Evolutionary conservation across 257 asterid genomes (phyloP), one percentile per base, ranked within the genome.

Genomic region (Vinca minor): DNA sequence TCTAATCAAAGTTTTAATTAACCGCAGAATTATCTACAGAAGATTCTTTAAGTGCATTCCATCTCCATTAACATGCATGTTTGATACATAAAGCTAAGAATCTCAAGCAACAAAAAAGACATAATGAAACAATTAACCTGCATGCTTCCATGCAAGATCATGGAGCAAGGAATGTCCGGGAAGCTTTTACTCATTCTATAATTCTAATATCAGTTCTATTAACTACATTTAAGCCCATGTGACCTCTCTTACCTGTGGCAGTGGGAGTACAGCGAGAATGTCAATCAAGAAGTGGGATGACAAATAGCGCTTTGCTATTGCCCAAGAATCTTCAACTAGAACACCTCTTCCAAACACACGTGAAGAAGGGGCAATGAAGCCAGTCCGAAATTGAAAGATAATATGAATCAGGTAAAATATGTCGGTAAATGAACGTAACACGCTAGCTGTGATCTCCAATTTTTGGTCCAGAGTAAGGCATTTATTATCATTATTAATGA

Each of bases 271-370:
- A 2, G 99, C 97, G 60, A 93, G 99, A 75, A 89, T 71, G 72
- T 93, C 99, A 55, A 93, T 83, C 62, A 82, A 73, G 75, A 93
- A 93, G 82, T 87, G 76, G 13, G 95, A 85, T 28, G 97, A 73
- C 73, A 93, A 76, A 78, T 93, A 93, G 83, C 94, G 82, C 84
- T 85, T 89, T 55, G 99, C 97, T 57, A 93, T 89, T 78, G 78
- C 91, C 95, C 97, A 83, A 4, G 92, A 77, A 78, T 93, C 94
- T 77, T 93, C 89, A 60, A 93, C 95, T 63, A 93, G 77, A 80
- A 89, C 94, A 7, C 99, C 99, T 86, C 99, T 84, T 73, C 99
- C 99, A 71, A 93, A 93, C 58, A 93, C 99, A 67, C 99, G 95
- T 0, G 99, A 93, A 45, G 88, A 80, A 62, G 97, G 99, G 67